These are phyloP conservation scores for Cornus suecica DNA, from an alignment of 148 eudicot species.

Conservation along the genomic window DNA sequence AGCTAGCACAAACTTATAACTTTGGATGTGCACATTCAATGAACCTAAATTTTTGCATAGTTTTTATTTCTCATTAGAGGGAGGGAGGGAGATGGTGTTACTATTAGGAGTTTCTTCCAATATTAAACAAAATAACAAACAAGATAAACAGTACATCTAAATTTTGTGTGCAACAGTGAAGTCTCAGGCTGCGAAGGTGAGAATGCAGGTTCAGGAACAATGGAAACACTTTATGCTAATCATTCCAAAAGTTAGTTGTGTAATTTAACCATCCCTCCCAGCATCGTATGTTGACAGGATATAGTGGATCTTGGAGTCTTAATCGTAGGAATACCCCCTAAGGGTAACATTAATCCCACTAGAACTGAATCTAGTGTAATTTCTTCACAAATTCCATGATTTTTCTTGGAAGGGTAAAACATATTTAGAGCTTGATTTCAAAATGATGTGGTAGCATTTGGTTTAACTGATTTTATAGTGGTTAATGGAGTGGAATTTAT, in stretches of 20 bases:
- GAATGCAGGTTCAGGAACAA: neutral
- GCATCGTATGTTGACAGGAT: neutral
- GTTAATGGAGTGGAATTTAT: no score
- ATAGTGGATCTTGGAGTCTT: no score
- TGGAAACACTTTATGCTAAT: neutral
- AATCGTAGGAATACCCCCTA: neutral
- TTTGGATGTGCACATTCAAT: neutral
- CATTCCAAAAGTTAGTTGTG: neutral
- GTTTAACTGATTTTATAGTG: no score
- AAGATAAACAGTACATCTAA: neutral
- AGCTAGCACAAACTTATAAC: no score
- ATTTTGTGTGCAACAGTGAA: neutral
- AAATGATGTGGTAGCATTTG: no score
- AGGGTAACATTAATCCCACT: neutral
- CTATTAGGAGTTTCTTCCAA: neutral
- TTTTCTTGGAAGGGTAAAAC: neutral
- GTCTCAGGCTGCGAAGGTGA: neutral
- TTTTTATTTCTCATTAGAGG: neutral
- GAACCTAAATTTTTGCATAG: neutral
- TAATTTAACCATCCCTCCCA: neutral
- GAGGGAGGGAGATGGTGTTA: neutral
- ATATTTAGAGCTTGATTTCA: constrained; percentile 1
- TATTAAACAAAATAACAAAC: neutral
- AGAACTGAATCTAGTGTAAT: neutral
- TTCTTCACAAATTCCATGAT: neutral